Percentiles rank a stretch among this genome's conserved stretches.
These are phyloP conservation scores for Hyphodiscus sp. DNA, from an alignment of 2,329 filamentous ascomycete species.

Conservation along the genomic window DNA sequence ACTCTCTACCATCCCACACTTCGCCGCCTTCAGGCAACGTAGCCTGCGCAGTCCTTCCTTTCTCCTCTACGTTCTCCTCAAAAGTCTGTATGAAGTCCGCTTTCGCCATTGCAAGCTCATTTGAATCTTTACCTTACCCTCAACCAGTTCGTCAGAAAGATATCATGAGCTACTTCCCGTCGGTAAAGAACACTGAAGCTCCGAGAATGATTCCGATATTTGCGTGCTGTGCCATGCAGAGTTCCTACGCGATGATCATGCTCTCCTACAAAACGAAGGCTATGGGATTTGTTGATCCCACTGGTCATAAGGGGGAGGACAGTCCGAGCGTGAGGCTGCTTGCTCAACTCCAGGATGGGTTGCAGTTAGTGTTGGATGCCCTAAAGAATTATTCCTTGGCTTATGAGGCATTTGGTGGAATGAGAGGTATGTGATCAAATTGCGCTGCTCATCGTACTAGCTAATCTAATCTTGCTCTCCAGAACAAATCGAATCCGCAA, in stretches of 20 bases:
- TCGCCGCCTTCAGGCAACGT: not conserved
- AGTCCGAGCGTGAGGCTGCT: constrained; percentile 12
- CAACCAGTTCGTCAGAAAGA: constrained; percentile 7
- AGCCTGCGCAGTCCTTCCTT: constrained; percentile 32
- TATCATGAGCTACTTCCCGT: constrained; percentile 5
- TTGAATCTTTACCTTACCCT: constrained; percentile 41
- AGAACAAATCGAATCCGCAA: constrained; percentile 12
- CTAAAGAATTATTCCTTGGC: constrained; percentile 23
- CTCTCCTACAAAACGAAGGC: constrained; percentile 20
- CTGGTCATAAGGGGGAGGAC: constrained; percentile 2
- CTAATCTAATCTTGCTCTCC: not conserved
- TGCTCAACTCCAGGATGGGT: constrained; percentile 16
- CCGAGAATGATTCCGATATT: constrained; percentile 30
- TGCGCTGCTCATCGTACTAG: not conserved
- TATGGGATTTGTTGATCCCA: constrained; percentile 12
- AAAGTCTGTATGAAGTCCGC: constrained; percentile 44
- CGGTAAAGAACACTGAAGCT: not conserved
- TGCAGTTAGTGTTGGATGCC: constrained; percentile 17
- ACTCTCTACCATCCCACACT: constrained; percentile 1
- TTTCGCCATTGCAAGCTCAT: constrained; percentile 40
- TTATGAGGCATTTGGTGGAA: constrained; percentile 23
- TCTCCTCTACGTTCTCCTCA: constrained; percentile 40
- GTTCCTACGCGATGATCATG: constrained; percentile 31
- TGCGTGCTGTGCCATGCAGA: constrained; percentile 32
- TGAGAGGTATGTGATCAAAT: constrained; percentile 18